Evolutionary conservation across 495 filamentous ascomycete genomes (phyloP).

Genomic region (Extremus antarcticus): DNA sequence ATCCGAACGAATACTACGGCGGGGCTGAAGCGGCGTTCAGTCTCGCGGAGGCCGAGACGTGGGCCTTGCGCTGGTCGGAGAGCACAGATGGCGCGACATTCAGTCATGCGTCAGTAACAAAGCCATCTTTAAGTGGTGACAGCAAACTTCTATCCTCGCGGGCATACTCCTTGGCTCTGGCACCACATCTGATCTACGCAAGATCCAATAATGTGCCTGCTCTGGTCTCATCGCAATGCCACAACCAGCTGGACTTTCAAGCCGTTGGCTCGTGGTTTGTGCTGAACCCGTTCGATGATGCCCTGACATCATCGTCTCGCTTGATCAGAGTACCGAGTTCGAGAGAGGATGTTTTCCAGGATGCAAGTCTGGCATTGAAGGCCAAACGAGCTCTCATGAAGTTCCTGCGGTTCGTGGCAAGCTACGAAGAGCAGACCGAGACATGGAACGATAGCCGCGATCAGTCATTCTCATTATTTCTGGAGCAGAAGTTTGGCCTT

Average conservation of each 20-base stretch:
- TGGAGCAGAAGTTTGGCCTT: conserved; percentile 62
- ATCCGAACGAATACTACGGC: conserved; percentile 81
- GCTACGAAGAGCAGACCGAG: conserved; percentile 46
- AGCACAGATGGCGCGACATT: neutral
- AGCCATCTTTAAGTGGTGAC: conserved; percentile 11
- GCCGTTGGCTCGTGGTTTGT: conserved; percentile 94
- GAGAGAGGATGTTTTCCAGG: conserved; percentile 77
- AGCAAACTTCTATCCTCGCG: conserved; percentile 52
- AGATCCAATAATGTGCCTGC: conserved; percentile 62
- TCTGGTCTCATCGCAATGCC: conserved; percentile 77
- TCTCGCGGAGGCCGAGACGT: conserved; percentile 68
- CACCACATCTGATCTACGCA: conserved; percentile 79
- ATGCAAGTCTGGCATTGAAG: conserved; percentile 56
- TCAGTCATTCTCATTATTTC: conserved; percentile 49
- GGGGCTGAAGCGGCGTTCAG: conserved; percentile 76
- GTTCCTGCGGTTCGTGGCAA: conserved; percentile 67
- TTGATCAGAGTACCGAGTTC: conserved; percentile 59
- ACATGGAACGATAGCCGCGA: conserved; percentile 38
- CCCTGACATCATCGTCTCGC: neutral
- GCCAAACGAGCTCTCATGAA: conserved; percentile 78
- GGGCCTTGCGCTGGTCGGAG: conserved; percentile 37
- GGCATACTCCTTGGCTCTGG: conserved; percentile 71
- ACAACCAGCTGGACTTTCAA: conserved; percentile 82
- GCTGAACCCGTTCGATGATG: conserved; percentile 28
- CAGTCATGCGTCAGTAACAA: conserved; percentile 32